phyloP scores from a whole-genome alignment of 2,329 filamentous ascomycete genomes.

The Xylariaceae sp. region DNA sequence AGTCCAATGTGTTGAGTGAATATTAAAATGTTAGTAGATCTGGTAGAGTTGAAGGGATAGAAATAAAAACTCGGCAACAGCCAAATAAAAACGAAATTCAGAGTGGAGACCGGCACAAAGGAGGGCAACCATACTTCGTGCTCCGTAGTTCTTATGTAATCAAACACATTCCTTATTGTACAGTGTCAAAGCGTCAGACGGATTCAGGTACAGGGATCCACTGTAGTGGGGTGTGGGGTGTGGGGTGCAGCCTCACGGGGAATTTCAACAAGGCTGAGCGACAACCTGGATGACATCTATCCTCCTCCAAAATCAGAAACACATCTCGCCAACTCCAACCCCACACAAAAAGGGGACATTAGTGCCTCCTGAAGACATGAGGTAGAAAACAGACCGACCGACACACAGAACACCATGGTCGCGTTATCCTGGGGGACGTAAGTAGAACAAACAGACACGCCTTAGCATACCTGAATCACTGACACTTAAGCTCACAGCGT shows the following conservation, averaged over 20 bases:
- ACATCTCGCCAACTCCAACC: not conserved
- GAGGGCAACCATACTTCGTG: no score
- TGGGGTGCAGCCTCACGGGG: slow-evolving; percentile 1
- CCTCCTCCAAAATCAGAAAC: slow-evolving; percentile 7
- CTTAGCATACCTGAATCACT: slow-evolving; percentile 1
- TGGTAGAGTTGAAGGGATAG: no score
- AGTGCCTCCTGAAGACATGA: slow-evolving; percentile 9
- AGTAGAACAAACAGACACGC: slow-evolving; percentile 25
- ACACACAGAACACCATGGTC: slow-evolving; percentile 26
- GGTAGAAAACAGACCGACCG: slow-evolving; percentile 6
- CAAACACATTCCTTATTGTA: not conserved
- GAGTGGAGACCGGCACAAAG: no score
- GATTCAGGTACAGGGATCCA: slow-evolving; percentile 3
- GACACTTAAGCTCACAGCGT: slow-evolving; percentile 39
- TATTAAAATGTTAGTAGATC: no score
- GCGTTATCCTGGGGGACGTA: slow-evolving; percentile 46
- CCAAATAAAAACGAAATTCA: no score
- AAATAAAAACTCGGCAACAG: no score
- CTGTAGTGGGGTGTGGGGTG: no score
- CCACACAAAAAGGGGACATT: not conserved
- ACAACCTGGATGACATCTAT: slow-evolving; percentile 11
- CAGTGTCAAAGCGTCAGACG: not conserved
- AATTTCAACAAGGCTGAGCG: slow-evolving; percentile 5
- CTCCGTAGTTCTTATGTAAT: no score
- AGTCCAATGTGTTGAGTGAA: no score